Conservation (phyloP, 2,329 filamentous ascomycete species). For the Calonectria pseudoturangicola region DNA sequence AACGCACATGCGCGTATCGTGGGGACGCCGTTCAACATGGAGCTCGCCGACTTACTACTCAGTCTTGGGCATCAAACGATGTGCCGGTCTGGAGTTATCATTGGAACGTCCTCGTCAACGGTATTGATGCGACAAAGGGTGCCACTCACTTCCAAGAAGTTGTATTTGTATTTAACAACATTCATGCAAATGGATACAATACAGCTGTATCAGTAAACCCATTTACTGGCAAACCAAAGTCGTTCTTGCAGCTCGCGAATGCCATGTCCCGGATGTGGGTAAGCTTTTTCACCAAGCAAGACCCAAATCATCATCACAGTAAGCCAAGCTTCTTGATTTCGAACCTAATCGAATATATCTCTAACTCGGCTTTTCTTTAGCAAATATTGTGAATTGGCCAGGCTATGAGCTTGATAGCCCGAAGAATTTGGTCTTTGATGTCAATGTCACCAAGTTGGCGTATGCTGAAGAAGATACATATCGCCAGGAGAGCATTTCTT, state of each 20-base stretch:
- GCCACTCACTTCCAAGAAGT: constrained; percentile 15
- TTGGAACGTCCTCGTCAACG: constrained; percentile 8
- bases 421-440: not conserved
- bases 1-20: constrained; percentile 6
- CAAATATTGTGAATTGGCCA: not conserved
- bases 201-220: not conserved
- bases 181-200: constrained; percentile 1
- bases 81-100: constrained; percentile 9
- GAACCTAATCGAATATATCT: not conserved
- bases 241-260: not conserved
- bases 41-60: constrained; percentile 1
- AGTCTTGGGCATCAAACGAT: not conserved
- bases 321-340: not conserved
- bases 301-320: constrained; percentile 12
- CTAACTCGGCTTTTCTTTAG: not conserved
- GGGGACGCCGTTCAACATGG: constrained; percentile 3
- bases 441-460: not conserved
- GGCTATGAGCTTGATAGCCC: not conserved
- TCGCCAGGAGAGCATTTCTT: constrained; percentile 3
- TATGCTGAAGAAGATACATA: not conserved
- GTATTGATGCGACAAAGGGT: constrained; percentile 1
- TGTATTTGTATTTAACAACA: constrained; percentile 4
- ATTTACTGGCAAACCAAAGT: not conserved
- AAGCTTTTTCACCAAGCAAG: not conserved
- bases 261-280: constrained; percentile 7